phyloP scores from a whole-genome alignment of 2,329 filamentous ascomycete species.

The Raffaelea ambrosiae region DNA sequence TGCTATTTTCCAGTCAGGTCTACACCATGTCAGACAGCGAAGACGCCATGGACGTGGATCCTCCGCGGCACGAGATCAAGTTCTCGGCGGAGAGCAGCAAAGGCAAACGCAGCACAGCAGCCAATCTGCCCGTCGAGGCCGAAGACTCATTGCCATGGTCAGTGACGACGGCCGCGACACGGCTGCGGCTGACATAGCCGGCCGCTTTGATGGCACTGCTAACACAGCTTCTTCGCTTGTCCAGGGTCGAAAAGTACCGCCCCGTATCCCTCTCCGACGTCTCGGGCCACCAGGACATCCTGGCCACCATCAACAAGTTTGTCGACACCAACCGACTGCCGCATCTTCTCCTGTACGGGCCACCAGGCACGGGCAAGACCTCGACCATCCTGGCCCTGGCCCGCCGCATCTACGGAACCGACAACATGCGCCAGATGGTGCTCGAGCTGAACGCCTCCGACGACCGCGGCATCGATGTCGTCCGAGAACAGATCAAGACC shows the following conservation, averaged over 20 bases:
- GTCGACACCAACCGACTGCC: slow-evolving; percentile 89
- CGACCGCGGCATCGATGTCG: slow-evolving; percentile 94
- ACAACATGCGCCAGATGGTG: slow-evolving; percentile 97
- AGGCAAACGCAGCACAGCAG: slow-evolving; percentile 87
- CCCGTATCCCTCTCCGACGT: slow-evolving; percentile 85
- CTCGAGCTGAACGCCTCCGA: slow-evolving; percentile 96
- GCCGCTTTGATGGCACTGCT: too few relatives aligned
- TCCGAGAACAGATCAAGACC: slow-evolving; percentile 98
- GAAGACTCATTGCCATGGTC: slow-evolving; percentile 93
- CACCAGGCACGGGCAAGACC: slow-evolving; percentile 94
- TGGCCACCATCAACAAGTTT: slow-evolving; percentile 96
- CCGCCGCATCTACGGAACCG: slow-evolving; percentile 80
- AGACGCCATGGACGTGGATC: slow-evolving; percentile 55
- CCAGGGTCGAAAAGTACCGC: slow-evolving; percentile 92
- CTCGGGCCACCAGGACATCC: slow-evolving; percentile 92
- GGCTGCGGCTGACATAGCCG: too few relatives aligned
- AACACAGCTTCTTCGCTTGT: neutral
- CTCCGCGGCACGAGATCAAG: slow-evolving; percentile 37
- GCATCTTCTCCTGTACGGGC: slow-evolving; percentile 92
- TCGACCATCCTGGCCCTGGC: slow-evolving; percentile 92
- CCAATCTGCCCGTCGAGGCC: slow-evolving; percentile 87
- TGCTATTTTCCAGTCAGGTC: slow-evolving; percentile 8
- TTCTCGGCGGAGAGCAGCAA: slow-evolving; percentile 68
- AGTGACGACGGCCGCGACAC: slow-evolving; percentile 12
- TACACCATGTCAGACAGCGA: slow-evolving; percentile 49